Conservation (phyloP, 2,329 filamentous ascomycete genomes). For the Botrytis deweyae region DNA sequence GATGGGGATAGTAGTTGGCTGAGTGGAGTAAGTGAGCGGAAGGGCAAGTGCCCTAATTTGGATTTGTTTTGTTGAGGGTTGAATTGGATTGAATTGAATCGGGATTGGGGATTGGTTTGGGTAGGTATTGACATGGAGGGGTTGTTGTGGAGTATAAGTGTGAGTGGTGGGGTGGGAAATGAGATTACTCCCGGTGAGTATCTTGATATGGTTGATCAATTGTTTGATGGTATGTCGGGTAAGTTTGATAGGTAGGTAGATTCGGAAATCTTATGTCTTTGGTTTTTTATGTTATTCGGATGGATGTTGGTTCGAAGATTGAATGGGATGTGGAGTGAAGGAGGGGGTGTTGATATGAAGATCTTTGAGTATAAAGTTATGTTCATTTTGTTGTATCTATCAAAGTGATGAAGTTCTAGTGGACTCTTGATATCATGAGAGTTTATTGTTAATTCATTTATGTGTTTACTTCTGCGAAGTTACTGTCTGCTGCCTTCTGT, state of each 20-base stretch:
- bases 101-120: no score
- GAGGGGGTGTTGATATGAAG: no score
- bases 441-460: not conserved
- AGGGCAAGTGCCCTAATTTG: slow-evolving; percentile 15
- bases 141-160: not conserved
- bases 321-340: no score
- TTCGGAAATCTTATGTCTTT: not conserved
- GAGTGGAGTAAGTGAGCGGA: not conserved
- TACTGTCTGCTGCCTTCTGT: no score
- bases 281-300: not conserved
- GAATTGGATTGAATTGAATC: not conserved
- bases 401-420: not conserved
- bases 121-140: not conserved
- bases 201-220: not conserved
- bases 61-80: not conserved
- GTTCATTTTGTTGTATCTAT: accelerated
- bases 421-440: not conserved
- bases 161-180: not conserved
- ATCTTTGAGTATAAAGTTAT: not conserved
- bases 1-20: not conserved
- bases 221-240: not conserved
- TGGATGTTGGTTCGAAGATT: no score
- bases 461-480: no score
- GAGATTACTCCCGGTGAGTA: not conserved
- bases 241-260: not conserved